These are phyloP conservation scores for Ogataea hybrid DNA, from an alignment of 1,139 yeast species.

Conservation along the genomic window DNA sequence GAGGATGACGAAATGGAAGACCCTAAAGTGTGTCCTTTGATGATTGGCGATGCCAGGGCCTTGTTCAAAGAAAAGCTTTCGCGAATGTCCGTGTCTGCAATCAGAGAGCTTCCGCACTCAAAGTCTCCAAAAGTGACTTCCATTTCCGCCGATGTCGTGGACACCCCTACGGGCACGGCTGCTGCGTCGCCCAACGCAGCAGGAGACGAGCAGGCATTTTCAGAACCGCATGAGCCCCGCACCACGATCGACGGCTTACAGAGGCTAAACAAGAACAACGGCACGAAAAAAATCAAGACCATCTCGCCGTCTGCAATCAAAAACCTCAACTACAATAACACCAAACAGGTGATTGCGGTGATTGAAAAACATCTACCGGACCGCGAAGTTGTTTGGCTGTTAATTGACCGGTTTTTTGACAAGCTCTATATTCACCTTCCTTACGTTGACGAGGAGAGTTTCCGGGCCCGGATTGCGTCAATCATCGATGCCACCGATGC, in stretches of 20 bases:
- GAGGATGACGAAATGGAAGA: slow-evolving; percentile 29
- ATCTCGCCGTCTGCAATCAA: slow-evolving; percentile 32
- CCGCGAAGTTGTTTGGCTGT: slow-evolving; percentile 36
- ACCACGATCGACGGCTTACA: slow-evolving; percentile 3
- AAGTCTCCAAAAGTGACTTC: slow-evolving; percentile 24
- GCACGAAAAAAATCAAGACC: slow-evolving; percentile 25
- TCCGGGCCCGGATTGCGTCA: slow-evolving; percentile 31
- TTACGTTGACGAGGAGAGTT: slow-evolving; percentile 38
- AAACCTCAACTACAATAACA: slow-evolving; percentile 31
- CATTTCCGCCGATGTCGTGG: slow-evolving; percentile 23
- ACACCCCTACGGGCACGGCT: slow-evolving; percentile 4
- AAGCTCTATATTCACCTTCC: slow-evolving; percentile 41
- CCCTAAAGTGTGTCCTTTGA: slow-evolving; percentile 39
- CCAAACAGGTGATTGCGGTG: slow-evolving; percentile 35
- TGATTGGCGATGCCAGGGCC: slow-evolving; percentile 39
- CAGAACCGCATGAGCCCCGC: not conserved
- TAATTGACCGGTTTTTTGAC: slow-evolving; percentile 39
- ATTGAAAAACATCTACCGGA: slow-evolving; percentile 41
- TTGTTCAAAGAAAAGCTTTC: slow-evolving; percentile 33
- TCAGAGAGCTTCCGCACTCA: slow-evolving; percentile 24
- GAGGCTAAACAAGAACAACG: slow-evolving; percentile 12
- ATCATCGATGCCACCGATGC: slow-evolving; percentile 35
- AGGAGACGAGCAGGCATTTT: not conserved
- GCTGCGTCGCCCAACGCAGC: slow-evolving; percentile 2
- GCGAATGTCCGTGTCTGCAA: slow-evolving; percentile 30